phyloP scores from a whole-genome alignment of 1,284 basidiomycete genomes.

The Coniferiporia sulphurascens region DNA sequence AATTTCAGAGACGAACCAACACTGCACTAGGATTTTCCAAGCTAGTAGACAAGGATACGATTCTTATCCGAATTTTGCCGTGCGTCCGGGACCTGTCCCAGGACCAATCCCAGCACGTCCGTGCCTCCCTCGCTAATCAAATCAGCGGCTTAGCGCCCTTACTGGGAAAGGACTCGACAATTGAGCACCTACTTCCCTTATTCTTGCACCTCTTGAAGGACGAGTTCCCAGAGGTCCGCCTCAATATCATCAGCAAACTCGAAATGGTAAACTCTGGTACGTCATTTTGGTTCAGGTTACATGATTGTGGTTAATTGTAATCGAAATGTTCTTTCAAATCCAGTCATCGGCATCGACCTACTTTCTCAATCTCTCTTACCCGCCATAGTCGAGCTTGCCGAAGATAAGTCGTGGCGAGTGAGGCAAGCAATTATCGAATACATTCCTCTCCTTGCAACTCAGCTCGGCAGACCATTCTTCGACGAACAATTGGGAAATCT shows the following conservation, averaged over 20 bases:
- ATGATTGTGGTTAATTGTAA: not conserved
- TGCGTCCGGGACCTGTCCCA: constrained; percentile 94
- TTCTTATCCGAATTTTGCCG: constrained; percentile 91
- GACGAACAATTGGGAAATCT: constrained; percentile 96
- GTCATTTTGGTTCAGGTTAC: constrained; percentile 24
- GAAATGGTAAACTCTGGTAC: constrained; percentile 92
- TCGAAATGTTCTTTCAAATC: too few relatives aligned
- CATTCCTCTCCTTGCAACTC: constrained; percentile 91
- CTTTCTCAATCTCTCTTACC: constrained; percentile 95
- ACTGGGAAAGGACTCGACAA: constrained; percentile 90
- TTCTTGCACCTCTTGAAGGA: constrained; percentile 98
- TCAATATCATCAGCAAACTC: constrained; percentile 99
- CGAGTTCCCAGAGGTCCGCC: constrained; percentile 96
- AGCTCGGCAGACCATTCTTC: constrained; percentile 96
- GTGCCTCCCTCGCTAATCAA: constrained; percentile 93
- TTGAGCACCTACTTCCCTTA: constrained; percentile 94
- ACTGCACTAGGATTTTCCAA: constrained; percentile 84
- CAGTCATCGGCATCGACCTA: constrained; percentile 96
- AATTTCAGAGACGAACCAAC: not conserved
- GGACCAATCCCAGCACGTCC: constrained; percentile 95
- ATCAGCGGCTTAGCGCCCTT: constrained; percentile 97
- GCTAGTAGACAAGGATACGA: constrained; percentile 90
- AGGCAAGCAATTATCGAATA: constrained; percentile 99
- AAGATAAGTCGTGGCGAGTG: constrained; percentile 99
- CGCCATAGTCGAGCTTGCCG: constrained; percentile 96